Conservation (phyloP, 768 basidiomycete genomes). For the Hemileccinum impolitum region DNA sequence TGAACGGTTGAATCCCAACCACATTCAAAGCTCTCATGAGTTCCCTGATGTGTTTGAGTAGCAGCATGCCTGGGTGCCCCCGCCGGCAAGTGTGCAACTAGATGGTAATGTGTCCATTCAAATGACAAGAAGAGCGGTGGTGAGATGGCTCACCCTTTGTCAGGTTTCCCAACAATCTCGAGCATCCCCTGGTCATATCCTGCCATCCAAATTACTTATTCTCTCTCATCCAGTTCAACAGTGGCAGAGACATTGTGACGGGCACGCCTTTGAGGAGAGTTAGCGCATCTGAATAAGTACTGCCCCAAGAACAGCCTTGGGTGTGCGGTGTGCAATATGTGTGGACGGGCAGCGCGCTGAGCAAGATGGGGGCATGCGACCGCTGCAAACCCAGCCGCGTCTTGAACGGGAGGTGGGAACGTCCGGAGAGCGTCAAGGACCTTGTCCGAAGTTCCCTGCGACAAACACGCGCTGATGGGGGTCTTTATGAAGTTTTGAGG, state of each 20-base stretch:
- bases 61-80: too few species aligned
- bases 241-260: constrained; percentile 47
- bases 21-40: too few species aligned
- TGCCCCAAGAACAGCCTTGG: constrained; percentile 85
- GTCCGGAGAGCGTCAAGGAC: constrained; percentile 35
- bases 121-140: not conserved
- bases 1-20: too few species aligned
- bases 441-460: constrained; percentile 79
- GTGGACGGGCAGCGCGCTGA: constrained; percentile 52
- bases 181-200: constrained; percentile 63
- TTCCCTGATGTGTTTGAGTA: too few species aligned
- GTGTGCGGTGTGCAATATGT: constrained; percentile 64
- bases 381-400: not conserved
- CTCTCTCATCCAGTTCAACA: constrained; percentile 29
- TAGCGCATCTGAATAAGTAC: constrained; percentile 67
- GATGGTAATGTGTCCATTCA: not conserved
- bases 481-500: too few species aligned
- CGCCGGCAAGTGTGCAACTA: too few species aligned
- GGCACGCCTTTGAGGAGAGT: constrained; percentile 76
- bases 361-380: constrained; percentile 36
- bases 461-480: constrained; percentile 85
- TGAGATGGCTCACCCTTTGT: constrained; percentile 53
- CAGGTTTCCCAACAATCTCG: constrained; percentile 83
- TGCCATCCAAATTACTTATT: constrained; percentile 59
- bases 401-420: too few species aligned